Evolutionary conservation across 2,329 filamentous ascomycete species (phyloP).

Genomic region (Fusarium humuli): DNA sequence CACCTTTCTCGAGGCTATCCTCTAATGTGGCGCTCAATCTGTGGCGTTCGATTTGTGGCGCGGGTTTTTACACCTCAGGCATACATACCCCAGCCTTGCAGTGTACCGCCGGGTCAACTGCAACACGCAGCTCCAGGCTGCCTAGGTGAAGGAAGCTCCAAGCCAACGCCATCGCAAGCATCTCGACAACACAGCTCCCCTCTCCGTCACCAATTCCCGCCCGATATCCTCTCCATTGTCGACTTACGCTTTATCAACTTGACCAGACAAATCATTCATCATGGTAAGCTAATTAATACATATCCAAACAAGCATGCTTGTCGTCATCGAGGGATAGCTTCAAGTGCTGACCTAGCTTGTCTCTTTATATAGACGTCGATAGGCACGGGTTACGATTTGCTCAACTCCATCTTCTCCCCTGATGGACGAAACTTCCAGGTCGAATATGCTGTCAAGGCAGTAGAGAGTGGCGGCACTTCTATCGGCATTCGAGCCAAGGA

Average conservation of each 20-base stretch:
- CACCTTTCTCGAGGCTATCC: constrained; percentile 14
- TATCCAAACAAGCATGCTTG: constrained; percentile 21
- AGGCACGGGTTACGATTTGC: constrained; percentile 99
- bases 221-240: constrained; percentile 9
- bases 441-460: constrained; percentile 98
- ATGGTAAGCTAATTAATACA: constrained; percentile 48
- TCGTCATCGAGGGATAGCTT: constrained; percentile 44
- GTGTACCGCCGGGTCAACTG: constrained; percentile 33
- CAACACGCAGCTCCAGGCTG: constrained; percentile 59
- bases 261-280: constrained; percentile 42
- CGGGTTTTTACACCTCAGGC: constrained; percentile 48
- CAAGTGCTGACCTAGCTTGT: constrained; percentile 40
- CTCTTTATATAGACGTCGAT: constrained; percentile 85
- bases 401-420: constrained; percentile 99
- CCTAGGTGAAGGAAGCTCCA: constrained; percentile 55
- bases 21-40: not conserved
- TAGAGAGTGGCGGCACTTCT: constrained; percentile 96
- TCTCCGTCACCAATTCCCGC: constrained; percentile 26
- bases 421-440: constrained; percentile 99
- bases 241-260: constrained; percentile 12
- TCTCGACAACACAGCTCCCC: constrained; percentile 34
- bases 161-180: constrained; percentile 44
- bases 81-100: constrained; percentile 45
- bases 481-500: constrained; percentile 98
- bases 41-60: constrained; percentile 9